These are phyloP conservation scores for Isoetes taiwanensis DNA, from an alignment of 75 land plant species.

Conservation along the genomic window DNA sequence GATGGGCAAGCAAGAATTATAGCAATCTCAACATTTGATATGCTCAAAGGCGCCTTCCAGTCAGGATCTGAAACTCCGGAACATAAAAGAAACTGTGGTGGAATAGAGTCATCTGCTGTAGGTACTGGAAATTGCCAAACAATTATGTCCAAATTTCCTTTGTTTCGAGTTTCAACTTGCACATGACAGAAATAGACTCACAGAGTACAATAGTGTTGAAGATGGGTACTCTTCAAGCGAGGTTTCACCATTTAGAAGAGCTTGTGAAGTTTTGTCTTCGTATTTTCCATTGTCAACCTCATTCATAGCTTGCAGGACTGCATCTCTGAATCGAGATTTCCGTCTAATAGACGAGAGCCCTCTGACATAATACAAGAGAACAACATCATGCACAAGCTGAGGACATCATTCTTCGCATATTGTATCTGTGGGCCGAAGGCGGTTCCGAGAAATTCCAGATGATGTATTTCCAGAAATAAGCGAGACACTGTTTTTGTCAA, in stretches of 20 bases:
- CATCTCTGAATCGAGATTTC: conserved; percentile 38
- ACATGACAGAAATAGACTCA: conserved; percentile 19
- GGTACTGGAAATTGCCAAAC: conserved; percentile 34
- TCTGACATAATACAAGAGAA: conserved; percentile 61
- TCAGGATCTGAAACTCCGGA: conserved; percentile 37
- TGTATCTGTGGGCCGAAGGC: background rate
- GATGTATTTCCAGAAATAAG: conserved; percentile 7
- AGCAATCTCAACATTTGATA: conserved; percentile 44
- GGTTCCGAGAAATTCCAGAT: background rate
- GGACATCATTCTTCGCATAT: conserved; percentile 54
- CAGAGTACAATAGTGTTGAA: conserved; percentile 66
- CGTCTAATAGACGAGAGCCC: conserved; percentile 45
- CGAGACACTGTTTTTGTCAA: conserved; percentile 50
- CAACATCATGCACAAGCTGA: conserved; percentile 41
- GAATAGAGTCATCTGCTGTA: conserved; percentile 55
- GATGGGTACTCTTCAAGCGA: conserved; percentile 87
- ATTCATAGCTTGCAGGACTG: conserved; percentile 40
- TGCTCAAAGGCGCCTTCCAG: conserved; percentile 68
- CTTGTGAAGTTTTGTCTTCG: background rate
- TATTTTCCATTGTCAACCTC: conserved; percentile 25
- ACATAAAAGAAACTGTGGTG: conserved; percentile 52
- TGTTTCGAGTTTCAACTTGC: background rate
- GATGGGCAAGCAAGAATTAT: conserved; percentile 50
- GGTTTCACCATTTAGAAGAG: conserved; percentile 43
- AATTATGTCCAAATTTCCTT: background rate